Percentiles rank a stretch among this genome's conserved stretches.
phyloP scores from a whole-genome alignment of 768 basidiomycete species.

The Trametes sanguinea region DNA sequence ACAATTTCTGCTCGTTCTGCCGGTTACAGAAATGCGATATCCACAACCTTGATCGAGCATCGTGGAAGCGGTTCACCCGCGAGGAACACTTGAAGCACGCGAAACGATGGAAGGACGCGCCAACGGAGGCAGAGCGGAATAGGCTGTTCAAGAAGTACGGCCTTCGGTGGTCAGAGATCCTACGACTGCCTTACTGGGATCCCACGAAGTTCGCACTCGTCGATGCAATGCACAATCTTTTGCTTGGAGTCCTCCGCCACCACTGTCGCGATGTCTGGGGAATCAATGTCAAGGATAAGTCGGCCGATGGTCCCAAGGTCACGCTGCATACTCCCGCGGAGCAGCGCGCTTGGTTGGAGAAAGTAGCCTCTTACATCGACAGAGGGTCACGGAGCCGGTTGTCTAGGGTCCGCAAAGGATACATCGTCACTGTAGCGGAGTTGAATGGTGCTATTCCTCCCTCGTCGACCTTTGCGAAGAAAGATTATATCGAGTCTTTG shows the following conservation, averaged over 20 bases:
- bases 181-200: constrained; percentile 44
- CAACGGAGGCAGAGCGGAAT: constrained; percentile 2
- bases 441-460: background rate
- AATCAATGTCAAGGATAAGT: background rate
- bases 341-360: background rate
- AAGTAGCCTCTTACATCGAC: background rate
- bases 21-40: constrained; percentile 29
- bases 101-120: constrained; percentile 24
- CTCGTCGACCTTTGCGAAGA: background rate
- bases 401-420: background rate
- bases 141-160: constrained; percentile 26
- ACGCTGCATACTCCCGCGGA: background rate
- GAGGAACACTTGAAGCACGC: constrained; percentile 27
- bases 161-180: constrained; percentile 33
- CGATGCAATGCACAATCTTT: constrained; percentile 45
- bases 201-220: constrained; percentile 34
- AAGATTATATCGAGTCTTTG: background rate
- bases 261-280: constrained; percentile 35
- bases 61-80: constrained; percentile 29
- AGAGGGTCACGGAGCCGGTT: background rate
- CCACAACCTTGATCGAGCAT: constrained; percentile 28
- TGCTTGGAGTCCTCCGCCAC: constrained; percentile 36
- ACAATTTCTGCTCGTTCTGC: constrained; percentile 36
- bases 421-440: background rate
- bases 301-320: background rate